Evolutionary conservation across 257 asterid species (phyloP).

Genomic region (Petrea volubilis): DNA sequence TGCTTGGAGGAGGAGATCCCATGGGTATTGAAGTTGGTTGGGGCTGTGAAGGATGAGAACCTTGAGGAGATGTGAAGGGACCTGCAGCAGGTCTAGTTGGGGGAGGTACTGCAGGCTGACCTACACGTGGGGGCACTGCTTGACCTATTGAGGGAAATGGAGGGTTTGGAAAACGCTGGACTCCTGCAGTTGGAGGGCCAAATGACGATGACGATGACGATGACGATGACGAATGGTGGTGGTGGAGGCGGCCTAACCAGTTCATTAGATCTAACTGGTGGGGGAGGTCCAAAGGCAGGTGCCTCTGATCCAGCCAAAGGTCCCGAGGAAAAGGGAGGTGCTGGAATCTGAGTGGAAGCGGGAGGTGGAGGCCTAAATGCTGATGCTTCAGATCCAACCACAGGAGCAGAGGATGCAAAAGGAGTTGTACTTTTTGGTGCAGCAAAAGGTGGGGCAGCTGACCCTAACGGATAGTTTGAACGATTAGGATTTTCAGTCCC

Average conservation of each 20-base stretch:
- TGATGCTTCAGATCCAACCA: constrained; percentile 39
- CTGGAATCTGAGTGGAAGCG: constrained; percentile 35
- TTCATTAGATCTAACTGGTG: constrained; percentile 43
- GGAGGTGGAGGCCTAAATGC: constrained; percentile 42
- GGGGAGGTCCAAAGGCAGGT: constrained; percentile 45
- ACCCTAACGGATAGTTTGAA: constrained; percentile 46
- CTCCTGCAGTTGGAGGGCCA: constrained; percentile 53
- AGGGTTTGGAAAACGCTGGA: constrained; percentile 54
- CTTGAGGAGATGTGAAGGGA: constrained; percentile 39
- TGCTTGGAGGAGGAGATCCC: constrained; percentile 50
- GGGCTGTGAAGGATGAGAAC: constrained; percentile 39
- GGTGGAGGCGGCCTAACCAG: constrained; percentile 46
- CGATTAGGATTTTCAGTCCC: constrained; percentile 66
- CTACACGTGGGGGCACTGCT: constrained; percentile 32
- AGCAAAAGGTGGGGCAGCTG: constrained; percentile 46
- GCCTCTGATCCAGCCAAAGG: constrained; percentile 38
- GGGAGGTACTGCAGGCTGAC: constrained; percentile 44
- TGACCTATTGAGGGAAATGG: constrained; percentile 44
- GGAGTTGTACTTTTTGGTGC: constrained; percentile 46
- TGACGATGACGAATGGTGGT: too few relatives aligned
- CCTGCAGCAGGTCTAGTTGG: constrained; percentile 44
- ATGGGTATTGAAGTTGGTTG: constrained; percentile 43
- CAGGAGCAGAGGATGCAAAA: constrained; percentile 52
- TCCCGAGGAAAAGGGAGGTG: constrained; percentile 38
- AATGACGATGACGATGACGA: constrained; percentile 30